phyloP scores from a whole-genome alignment of 1,139 yeast species.

The Hansenula anomala region DNA sequence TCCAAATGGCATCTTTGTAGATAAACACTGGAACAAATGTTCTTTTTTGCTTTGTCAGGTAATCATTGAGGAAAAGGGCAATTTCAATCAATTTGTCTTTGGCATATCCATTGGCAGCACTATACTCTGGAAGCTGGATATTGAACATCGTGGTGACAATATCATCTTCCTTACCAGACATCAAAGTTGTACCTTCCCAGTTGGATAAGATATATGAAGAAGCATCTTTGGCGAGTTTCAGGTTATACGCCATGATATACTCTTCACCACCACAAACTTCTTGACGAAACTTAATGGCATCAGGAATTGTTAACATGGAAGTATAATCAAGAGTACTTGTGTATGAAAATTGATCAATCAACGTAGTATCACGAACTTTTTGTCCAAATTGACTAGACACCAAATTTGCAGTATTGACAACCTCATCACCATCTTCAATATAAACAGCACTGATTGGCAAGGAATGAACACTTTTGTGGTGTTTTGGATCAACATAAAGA shows the following conservation, averaged over 20 bases:
- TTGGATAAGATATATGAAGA: slow-evolving; percentile 33
- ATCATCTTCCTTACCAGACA: slow-evolving; percentile 31
- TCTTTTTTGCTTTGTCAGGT: slow-evolving; percentile 27
- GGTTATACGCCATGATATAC: slow-evolving; percentile 40
- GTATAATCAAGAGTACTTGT: slow-evolving; percentile 30
- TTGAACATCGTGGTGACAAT: slow-evolving; percentile 23
- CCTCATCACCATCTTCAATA: slow-evolving; percentile 23
- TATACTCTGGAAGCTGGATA: neutral
- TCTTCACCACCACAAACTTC: slow-evolving; percentile 49
- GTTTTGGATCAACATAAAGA: slow-evolving; percentile 50
- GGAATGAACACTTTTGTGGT: slow-evolving; percentile 49
- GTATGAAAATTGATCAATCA: slow-evolving; percentile 33
- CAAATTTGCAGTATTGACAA: neutral
- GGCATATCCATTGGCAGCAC: slow-evolving; percentile 9
- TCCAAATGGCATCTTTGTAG: slow-evolving; percentile 39
- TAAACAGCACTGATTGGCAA: slow-evolving; percentile 53
- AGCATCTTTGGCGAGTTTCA: slow-evolving; percentile 36
- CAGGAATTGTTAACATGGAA: slow-evolving; percentile 24
- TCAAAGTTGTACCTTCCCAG: slow-evolving; percentile 20
- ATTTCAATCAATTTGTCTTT: slow-evolving; percentile 8
- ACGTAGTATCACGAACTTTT: slow-evolving; percentile 27
- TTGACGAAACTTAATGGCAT: slow-evolving; percentile 44
- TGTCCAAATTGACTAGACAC: slow-evolving; percentile 13
- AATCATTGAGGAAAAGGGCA: slow-evolving; percentile 14
- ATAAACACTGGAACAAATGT: slow-evolving; percentile 43